A percentile compares a stretch with the other conserved stretches of the same genome.
phyloP scores from a whole-genome alignment of 176 grass and related monocot species.

The Oryza brachyantha region DNA sequence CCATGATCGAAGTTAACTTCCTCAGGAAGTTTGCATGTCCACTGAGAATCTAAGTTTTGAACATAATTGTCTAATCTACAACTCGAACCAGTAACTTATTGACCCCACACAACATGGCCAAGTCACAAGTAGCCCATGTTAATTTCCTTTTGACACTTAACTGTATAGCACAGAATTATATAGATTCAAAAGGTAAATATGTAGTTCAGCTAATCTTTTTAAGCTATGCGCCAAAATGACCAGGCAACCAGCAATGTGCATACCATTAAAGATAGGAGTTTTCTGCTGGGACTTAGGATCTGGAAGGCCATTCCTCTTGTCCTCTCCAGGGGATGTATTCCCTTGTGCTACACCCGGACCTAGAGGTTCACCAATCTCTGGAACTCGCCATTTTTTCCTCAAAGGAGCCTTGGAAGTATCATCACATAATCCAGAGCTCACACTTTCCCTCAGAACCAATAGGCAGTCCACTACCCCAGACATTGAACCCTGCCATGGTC shows the following conservation, averaged over 20 bases:
- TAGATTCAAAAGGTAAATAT: background rate
- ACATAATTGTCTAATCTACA: slow-evolving; percentile 9
- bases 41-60: background rate
- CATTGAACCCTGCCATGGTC: slow-evolving; percentile 63
- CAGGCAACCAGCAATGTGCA: slow-evolving; percentile 7
- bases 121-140: background rate
- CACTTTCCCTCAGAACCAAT: slow-evolving; percentile 65
- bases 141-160: background rate
- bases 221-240: background rate
- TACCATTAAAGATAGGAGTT: slow-evolving; percentile 60
- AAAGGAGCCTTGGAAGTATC: slow-evolving; percentile 26
- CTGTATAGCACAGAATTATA: background rate
- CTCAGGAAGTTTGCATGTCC: background rate
- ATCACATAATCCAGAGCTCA: slow-evolving; percentile 41
- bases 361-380: slow-evolving; percentile 31
- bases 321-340: slow-evolving; percentile 35
- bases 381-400: slow-evolving; percentile 61
- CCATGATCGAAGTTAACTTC: background rate
- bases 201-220: background rate
- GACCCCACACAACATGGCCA: background rate
- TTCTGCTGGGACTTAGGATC: slow-evolving; percentile 54
- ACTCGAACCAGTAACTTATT: background rate
- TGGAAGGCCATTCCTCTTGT: slow-evolving; percentile 43
- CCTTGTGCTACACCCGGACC: slow-evolving; percentile 22
- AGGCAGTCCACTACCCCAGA: slow-evolving; percentile 75